Base-by-base conservation (phyloP, 2,329 filamentous ascomycete species). In the Sporothrix globosa region DNA sequence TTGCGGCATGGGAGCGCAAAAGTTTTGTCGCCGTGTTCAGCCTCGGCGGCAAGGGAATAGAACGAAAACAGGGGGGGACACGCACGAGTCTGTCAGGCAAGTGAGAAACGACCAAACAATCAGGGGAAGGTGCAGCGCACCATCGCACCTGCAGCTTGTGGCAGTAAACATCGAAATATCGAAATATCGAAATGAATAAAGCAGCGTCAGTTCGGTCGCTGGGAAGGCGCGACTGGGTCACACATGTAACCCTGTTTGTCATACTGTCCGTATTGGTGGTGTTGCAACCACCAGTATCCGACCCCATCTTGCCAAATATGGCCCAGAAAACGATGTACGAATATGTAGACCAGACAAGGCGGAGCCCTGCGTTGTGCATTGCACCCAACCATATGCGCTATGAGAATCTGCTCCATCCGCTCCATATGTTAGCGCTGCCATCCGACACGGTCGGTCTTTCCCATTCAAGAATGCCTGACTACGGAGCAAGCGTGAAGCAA, bases 391-490 rank as follows among this genome's bases (percentile, higher is more conserved):
- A 30, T 30, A 34, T 34, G 34, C 7, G 3, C 34, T 7, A 6
- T 34, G 4, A 6, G 34, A 34, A 34, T 34, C 34, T 61, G 39
- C 58, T 27, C 39, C 39, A 63, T 46, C 58, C 46, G 39, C 27
- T 17, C 48, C 41, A 63, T 48, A n/a, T 30, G 60, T 61, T 61
- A 61, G 56, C 56, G 56, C 48, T 13, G n/a, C n/a, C 14, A 10
- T 21, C 19, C 13, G 6, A 48, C 41, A 63, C 41, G 14, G 60
- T 65, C 60, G 60, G 48, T 65, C 69, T 65, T 65, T 56, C 66
- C 48, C 34, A 39, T 67, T 65, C 52, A 61, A 71, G 66, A 71
- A 58, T 30, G 66, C 70, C 70, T 67, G 61, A 44, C 68, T 56
- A 69, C 48, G 58, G 68, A 63, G 56, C n/a, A 30, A 48, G 30